phyloP scores from a whole-genome alignment of 2,329 filamentous ascomycete genomes.

The Rutstroemia sp. region DNA sequence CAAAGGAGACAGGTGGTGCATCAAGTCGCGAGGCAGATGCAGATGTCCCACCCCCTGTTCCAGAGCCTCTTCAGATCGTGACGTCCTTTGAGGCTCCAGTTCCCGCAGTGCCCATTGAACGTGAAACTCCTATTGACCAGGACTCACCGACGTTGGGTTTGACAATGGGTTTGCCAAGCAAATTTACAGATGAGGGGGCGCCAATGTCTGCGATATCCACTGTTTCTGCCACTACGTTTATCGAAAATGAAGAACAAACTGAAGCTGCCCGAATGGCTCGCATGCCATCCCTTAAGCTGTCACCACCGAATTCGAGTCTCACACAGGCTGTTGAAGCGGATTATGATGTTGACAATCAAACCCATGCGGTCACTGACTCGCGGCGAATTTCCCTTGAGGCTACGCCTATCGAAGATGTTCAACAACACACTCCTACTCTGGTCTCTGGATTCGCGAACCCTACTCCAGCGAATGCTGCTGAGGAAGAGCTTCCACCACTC shows the following conservation, averaged over 20 bases:
- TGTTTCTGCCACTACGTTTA: slow-evolving; percentile 57
- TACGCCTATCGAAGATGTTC: slow-evolving; percentile 15
- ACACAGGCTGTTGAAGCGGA: neutral
- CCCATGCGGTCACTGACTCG: slow-evolving; percentile 11
- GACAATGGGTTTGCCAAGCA: slow-evolving; percentile 47
- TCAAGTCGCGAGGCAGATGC: slow-evolving; percentile 5
- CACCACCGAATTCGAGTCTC: neutral
- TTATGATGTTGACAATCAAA: slow-evolving; percentile 4
- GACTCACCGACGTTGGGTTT: slow-evolving; percentile 61
- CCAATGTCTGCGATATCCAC: slow-evolving; percentile 53
- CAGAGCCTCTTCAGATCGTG: slow-evolving; percentile 20
- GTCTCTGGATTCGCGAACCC: slow-evolving; percentile 6
- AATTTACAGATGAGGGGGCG: slow-evolving; percentile 44
- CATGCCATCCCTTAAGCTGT: slow-evolving; percentile 10
- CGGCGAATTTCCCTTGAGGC: slow-evolving; percentile 24
- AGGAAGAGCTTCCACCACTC: neutral
- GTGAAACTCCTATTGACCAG: slow-evolving; percentile 9
- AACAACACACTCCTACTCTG: neutral
- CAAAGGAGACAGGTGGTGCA: neutral
- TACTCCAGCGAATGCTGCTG: slow-evolving; percentile 10
- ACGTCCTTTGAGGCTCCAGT: slow-evolving; percentile 20
- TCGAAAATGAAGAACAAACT: slow-evolving; percentile 65
- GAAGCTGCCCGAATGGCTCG: slow-evolving; percentile 33
- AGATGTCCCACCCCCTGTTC: slow-evolving; percentile 1
- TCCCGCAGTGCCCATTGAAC: neutral